These are phyloP conservation scores for Grigorovia transvaalensis DNA, from an alignment of 805 yeast species.

Conservation along the genomic window DNA sequence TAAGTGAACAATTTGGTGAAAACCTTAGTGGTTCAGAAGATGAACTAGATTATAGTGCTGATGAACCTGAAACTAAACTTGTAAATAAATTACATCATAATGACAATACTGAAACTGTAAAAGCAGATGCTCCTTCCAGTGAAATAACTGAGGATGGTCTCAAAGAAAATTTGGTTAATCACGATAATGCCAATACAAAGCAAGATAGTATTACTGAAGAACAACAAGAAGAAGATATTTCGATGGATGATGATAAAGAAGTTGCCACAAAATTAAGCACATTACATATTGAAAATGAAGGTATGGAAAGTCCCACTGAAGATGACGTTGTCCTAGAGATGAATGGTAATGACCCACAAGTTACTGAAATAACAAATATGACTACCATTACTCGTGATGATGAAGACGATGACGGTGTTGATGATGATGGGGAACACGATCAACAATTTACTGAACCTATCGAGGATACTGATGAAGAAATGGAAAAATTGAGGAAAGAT, in stretches of 20 bases:
- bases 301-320: background rate
- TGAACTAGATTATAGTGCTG: constrained; percentile 2
- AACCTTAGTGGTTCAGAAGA: background rate
- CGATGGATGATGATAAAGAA: background rate
- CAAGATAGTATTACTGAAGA: background rate
- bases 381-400: constrained; percentile 1
- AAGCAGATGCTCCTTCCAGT: background rate
- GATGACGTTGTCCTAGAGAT: background rate
- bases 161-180: background rate
- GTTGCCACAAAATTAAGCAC: constrained; percentile 2
- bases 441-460: constrained; percentile 4
- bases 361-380: background rate
- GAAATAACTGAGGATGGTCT: background rate
- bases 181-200: constrained; percentile 5
- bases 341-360: constrained; percentile 6
- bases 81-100: too few relatives aligned
- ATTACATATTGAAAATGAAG: constrained; percentile 2
- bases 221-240: background rate
- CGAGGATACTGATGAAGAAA: constrained; percentile 10
- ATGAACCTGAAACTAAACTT: constrained; percentile 3
- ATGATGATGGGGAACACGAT: constrained; percentile 21
- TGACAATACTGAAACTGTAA: background rate
- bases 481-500: constrained; percentile 35
- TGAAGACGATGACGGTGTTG: constrained; percentile 3
- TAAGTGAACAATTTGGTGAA: constrained; percentile 10